phyloP scores from a whole-genome alignment of 768 basidiomycete species.

The Leccinum subgranulosum region DNA sequence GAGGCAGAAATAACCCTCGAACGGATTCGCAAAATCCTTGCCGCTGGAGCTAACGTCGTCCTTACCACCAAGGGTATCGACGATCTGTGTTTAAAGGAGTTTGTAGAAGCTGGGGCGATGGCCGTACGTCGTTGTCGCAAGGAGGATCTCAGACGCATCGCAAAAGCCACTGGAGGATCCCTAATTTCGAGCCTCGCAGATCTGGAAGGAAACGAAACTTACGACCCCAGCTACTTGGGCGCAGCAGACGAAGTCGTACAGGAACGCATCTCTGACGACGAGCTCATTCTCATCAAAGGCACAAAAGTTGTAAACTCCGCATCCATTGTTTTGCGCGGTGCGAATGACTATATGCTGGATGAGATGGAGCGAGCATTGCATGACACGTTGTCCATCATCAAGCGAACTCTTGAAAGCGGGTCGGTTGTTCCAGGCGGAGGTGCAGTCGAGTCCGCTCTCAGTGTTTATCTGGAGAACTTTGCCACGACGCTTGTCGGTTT shows the following conservation, averaged over 20 bases:
- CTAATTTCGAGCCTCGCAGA: slow-evolving; percentile 92
- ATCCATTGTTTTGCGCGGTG: slow-evolving; percentile 91
- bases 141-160: slow-evolving; percentile 95
- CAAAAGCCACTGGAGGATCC: slow-evolving; percentile 94
- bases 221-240: slow-evolving; percentile 89
- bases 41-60: slow-evolving; percentile 93
- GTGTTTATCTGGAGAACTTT: slow-evolving; percentile 98
- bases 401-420: slow-evolving; percentile 95
- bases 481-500: slow-evolving; percentile 87
- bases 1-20: slow-evolving; percentile 96
- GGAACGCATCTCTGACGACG: slow-evolving; percentile 97
- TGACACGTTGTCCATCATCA: slow-evolving; percentile 92
- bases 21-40: slow-evolving; percentile 92
- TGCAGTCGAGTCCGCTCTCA: slow-evolving; percentile 94
- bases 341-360: slow-evolving; percentile 98
- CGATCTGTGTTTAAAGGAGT: slow-evolving; percentile 96
- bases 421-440: slow-evolving; percentile 96
- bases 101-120: slow-evolving; percentile 98
- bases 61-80: slow-evolving; percentile 99
- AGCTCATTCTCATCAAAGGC: slow-evolving; percentile 95
- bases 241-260: slow-evolving; percentile 94
- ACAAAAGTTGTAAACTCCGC: slow-evolving; percentile 94
- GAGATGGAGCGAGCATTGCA: slow-evolving; percentile 99
- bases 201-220: slow-evolving; percentile 96
- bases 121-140: slow-evolving; percentile 97